Conservation (phyloP, 2,329 filamentous ascomycete genomes). For the Exophiala oligosperma region DNA sequence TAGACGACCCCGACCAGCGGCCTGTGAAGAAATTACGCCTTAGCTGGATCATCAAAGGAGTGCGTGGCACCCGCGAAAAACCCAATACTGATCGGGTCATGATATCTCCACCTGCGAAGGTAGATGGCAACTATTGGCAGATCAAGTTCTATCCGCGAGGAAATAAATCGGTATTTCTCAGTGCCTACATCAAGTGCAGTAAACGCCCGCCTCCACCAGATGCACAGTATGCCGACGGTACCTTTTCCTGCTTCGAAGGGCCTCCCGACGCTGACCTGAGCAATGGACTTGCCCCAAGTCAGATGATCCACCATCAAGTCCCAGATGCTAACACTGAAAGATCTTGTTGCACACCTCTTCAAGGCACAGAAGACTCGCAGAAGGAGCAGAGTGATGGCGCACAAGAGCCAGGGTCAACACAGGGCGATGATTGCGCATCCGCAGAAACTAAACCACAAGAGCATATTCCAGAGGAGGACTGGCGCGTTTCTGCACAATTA, state of each 20-base stretch:
- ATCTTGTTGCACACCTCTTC: not conserved
- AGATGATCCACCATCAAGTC: conserved; percentile 13
- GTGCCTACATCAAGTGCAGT: conserved; percentile 64
- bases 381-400: not conserved
- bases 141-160: conserved; percentile 66
- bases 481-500: conserved; percentile 59
- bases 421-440: not conserved
- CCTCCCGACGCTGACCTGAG: conserved; percentile 38
- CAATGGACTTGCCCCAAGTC: conserved; percentile 28
- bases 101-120: conserved; percentile 55
- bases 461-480: conserved; percentile 30
- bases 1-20: conserved; percentile 59
- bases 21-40: conserved; percentile 57
- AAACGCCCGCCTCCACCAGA: conserved; percentile 45
- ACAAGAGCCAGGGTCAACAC: not conserved
- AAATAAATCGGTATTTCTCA: conserved; percentile 59
- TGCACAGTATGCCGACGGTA: conserved; percentile 38
- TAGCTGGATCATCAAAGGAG: conserved; percentile 58
- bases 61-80: conserved; percentile 61
- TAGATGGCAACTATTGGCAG: conserved; percentile 64
- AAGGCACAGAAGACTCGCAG: not conserved
- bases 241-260: conserved; percentile 43
- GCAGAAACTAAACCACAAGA: conserved; percentile 1
- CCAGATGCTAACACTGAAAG: conserved; percentile 5
- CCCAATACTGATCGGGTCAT: conserved; percentile 61